phyloP scores from a whole-genome alignment of 345 rosid genomes.

The Arabidopsis suecica region DNA sequence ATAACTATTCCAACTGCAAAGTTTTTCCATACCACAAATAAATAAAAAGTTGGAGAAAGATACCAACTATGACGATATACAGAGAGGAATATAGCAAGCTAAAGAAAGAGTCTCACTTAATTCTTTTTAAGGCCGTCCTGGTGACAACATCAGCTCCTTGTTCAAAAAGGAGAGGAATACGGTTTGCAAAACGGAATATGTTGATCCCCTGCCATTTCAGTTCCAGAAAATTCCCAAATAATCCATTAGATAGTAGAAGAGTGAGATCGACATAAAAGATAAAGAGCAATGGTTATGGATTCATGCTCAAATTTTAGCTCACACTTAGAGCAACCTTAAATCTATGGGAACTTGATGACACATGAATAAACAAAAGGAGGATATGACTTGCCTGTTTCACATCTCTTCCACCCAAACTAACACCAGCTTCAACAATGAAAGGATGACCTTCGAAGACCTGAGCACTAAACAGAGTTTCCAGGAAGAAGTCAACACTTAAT shows the following conservation, averaged over 20 bases:
- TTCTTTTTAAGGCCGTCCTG: constrained; percentile 88
- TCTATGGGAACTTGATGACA: background rate
- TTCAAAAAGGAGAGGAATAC: constrained; percentile 96
- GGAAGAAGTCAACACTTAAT: constrained; percentile 33
- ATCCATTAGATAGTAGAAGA: constrained; percentile 5
- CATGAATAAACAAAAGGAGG: constrained; percentile 15
- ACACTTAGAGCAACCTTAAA: background rate
- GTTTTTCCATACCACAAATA: background rate
- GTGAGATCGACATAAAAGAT: background rate
- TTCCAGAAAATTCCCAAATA: constrained; percentile 6
- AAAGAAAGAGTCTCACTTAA: constrained; percentile 61
- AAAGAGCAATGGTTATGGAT: background rate
- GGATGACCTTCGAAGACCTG: constrained; percentile 99
- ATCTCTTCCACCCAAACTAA: constrained; percentile 93
- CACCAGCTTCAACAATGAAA: constrained; percentile 97
- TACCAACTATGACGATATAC: constrained; percentile 4
- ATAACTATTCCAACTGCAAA: constrained; percentile 86
- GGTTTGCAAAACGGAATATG: constrained; percentile 92
- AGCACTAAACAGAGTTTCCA: constrained; percentile 63
- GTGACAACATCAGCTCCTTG: constrained; percentile 99
- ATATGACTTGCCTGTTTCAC: constrained; percentile 76
- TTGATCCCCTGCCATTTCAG: constrained; percentile 72
- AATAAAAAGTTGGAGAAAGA: background rate
- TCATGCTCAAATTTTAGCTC: constrained; percentile 4
- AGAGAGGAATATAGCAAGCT: background rate